Evolutionary conservation across 2,329 filamentous ascomycete genomes (phyloP).

Genomic region (Dryadomyces quercus-mongolicae): DNA sequence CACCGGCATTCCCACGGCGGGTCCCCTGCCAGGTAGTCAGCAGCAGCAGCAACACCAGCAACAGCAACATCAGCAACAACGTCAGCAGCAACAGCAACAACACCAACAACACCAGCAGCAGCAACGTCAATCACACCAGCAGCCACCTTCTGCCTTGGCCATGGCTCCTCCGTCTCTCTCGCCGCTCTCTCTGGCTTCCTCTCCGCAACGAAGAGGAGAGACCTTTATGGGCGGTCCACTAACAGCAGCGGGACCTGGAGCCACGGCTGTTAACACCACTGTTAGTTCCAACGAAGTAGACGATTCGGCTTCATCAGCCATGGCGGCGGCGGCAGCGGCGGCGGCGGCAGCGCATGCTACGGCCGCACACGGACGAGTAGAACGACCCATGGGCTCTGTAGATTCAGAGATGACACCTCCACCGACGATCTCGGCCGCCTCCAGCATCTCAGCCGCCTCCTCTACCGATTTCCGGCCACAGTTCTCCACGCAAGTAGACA

Average conservation of each 20-base stretch:
- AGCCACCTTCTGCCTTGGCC: not conserved
- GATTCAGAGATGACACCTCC: not conserved
- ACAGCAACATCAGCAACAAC: not conserved
- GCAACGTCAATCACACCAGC: not conserved
- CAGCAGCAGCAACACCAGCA: not conserved
- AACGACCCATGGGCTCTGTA: not conserved
- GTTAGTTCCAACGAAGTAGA: not conserved
- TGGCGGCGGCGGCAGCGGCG: not conserved
- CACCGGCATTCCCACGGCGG: not conserved
- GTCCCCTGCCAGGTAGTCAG: not conserved
- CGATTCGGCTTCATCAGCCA: not conserved
- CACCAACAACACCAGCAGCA: slow-evolving; percentile 2
- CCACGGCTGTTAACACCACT: not conserved
- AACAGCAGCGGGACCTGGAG: not conserved
- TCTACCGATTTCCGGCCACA: slow-evolving; percentile 20
- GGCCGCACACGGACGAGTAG: not conserved
- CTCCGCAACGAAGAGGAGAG: not conserved
- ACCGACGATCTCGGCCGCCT: not conserved
- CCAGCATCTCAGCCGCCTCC: not conserved
- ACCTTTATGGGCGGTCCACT: not conserved
- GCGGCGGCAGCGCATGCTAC: too few relatives aligned
- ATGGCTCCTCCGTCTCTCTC: slow-evolving; percentile 2
- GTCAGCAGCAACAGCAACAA: not conserved
- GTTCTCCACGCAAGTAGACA: slow-evolving; percentile 76
- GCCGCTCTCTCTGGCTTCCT: not conserved